Percentiles rank a stretch among this genome's conserved stretches.
Evolutionary conservation across 805 yeast genomes (phyloP).

Genomic region (Barnettozyma vustinii): DNA sequence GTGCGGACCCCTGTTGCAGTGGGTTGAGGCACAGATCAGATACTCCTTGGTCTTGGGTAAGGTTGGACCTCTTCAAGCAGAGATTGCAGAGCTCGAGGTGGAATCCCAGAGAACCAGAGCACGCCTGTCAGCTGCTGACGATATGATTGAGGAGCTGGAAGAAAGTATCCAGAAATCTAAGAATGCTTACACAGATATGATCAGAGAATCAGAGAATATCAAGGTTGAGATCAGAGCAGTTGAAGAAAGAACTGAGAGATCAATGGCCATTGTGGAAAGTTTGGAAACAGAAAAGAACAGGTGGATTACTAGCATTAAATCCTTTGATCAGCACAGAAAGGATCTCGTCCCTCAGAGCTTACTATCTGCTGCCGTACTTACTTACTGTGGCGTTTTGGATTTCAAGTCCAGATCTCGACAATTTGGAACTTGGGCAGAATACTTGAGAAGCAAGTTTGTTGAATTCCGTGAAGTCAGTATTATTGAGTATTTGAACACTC

Average conservation of each 20-base stretch:
- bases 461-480: constrained; percentile 33
- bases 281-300: constrained; percentile 63
- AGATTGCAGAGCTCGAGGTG: constrained; percentile 53
- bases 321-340: constrained; percentile 41
- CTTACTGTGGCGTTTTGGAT: constrained; percentile 57
- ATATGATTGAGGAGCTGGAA: constrained; percentile 75
- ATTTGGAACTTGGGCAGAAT: constrained; percentile 30
- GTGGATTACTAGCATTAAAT: constrained; percentile 60
- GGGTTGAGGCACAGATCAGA: constrained; percentile 89
- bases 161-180: constrained; percentile 64
- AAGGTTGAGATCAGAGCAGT: constrained; percentile 66
- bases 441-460: constrained; percentile 34
- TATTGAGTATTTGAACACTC: constrained; percentile 34
- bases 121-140: constrained; percentile 67
- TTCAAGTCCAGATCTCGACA: constrained; percentile 39
- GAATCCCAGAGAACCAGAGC: constrained; percentile 59
- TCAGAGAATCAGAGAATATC: constrained; percentile 72
- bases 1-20: constrained; percentile 83
- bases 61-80: constrained; percentile 68
- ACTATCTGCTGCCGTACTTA: constrained; percentile 53
- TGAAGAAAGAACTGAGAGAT: constrained; percentile 53
- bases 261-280: constrained; percentile 55
- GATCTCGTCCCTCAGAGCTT: constrained; percentile 60
- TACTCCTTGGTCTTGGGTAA: constrained; percentile 65
- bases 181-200: constrained; percentile 60